A percentile compares a stretch with the other conserved stretches of the same genome.
These are phyloP conservation scores for Leptographium galeiforme DNA, from an alignment of 2,329 filamentous ascomycete species.

Conservation along the genomic window DNA sequence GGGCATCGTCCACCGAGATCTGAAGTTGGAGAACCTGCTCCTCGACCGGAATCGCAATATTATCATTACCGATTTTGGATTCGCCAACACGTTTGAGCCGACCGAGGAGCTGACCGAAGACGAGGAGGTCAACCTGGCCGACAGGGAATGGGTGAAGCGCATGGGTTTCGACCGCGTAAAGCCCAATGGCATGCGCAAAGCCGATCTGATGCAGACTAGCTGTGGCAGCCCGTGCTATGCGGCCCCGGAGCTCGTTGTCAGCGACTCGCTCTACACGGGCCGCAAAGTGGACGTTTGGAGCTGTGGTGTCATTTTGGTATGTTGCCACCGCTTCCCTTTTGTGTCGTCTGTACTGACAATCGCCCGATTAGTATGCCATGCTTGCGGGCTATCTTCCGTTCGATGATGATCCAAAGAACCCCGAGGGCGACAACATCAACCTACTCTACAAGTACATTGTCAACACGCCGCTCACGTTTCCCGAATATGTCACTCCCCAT, in stretches of 20 bases:
- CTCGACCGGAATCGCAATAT: constrained; percentile 96
- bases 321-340: constrained; percentile 17
- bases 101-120: constrained; percentile 79
- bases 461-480: constrained; percentile 90
- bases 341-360: background rate
- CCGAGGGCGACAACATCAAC: constrained; percentile 98
- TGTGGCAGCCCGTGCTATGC: constrained; percentile 97
- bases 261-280: constrained; percentile 91
- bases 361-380: constrained; percentile 75
- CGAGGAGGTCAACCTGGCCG: constrained; percentile 73
- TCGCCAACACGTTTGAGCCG: constrained; percentile 93
- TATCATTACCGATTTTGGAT: constrained; percentile 98
- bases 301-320: constrained; percentile 92
- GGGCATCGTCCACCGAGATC: constrained; percentile 91
- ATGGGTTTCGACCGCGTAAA: constrained; percentile 73
- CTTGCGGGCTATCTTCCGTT: constrained; percentile 94
- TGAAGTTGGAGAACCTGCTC: constrained; percentile 91
- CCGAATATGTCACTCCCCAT: constrained; percentile 96
- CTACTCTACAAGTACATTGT: constrained; percentile 98
- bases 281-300: constrained; percentile 99
- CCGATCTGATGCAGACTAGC: constrained; percentile 97
- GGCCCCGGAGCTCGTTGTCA: constrained; percentile 91
- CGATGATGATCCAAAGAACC: constrained; percentile 95
- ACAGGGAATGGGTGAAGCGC: constrained; percentile 78
- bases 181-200: constrained; percentile 62